Conservation (phyloP, 2,329 filamentous ascomycete species). For the Aspergillus proliferans region DNA sequence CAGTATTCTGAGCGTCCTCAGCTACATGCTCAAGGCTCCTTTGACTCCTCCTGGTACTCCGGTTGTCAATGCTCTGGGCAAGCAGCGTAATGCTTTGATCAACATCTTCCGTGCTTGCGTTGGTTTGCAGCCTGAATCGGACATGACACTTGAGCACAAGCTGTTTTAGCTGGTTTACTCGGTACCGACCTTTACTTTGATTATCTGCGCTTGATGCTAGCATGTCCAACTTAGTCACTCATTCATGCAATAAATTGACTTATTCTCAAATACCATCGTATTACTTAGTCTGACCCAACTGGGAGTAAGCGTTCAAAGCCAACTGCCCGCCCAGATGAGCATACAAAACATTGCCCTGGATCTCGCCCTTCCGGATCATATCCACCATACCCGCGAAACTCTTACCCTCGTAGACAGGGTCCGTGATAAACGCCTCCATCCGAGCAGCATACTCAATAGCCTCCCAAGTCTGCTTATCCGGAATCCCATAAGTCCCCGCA, state of each 20-base stretch:
- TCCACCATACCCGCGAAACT: slow-evolving; percentile 66
- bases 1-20: slow-evolving; percentile 90
- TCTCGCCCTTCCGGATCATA: slow-evolving; percentile 57
- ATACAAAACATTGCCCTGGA: slow-evolving; percentile 62
- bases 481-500: slow-evolving; percentile 62
- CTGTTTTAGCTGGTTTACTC: slow-evolving; percentile 56
- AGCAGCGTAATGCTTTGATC: slow-evolving; percentile 88
- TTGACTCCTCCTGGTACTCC: slow-evolving; percentile 90
- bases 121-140: slow-evolving; percentile 91
- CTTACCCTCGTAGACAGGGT: slow-evolving; percentile 73
- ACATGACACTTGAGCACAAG: slow-evolving; percentile 99
- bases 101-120: slow-evolving; percentile 99
- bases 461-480: slow-evolving; percentile 58
- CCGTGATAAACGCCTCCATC: slow-evolving; percentile 67
- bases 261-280: background rate
- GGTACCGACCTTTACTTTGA: background rate
- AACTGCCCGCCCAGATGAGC: slow-evolving; percentile 66
- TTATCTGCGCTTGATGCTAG: background rate
- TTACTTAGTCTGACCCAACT: slow-evolving; percentile 25
- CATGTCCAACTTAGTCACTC: background rate
- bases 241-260: background rate
- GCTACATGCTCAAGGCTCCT: slow-evolving; percentile 97
- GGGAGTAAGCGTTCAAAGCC: slow-evolving; percentile 62
- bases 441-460: slow-evolving; percentile 63
- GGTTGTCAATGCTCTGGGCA: slow-evolving; percentile 89